These are phyloP conservation scores for Arbutus unedo DNA, from an alignment of 148 eudicot species.

Conservation along the genomic window DNA sequence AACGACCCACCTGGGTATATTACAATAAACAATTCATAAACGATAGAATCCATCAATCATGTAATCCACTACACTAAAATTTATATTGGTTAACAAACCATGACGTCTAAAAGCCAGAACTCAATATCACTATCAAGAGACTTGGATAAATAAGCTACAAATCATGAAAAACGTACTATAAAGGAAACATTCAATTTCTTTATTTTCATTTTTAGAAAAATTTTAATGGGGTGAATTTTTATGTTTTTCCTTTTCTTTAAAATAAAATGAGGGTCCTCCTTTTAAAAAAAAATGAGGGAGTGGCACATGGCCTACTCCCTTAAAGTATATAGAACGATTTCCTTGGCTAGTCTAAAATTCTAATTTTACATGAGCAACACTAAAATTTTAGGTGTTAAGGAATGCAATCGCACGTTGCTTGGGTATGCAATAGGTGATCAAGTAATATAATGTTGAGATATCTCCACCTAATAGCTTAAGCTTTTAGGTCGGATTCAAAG, in stretches of 20 bases:
- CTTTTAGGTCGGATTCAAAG: too few relatives aligned
- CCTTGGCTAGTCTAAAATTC: neutral
- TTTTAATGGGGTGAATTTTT: too few relatives aligned
- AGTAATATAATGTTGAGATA: too few relatives aligned
- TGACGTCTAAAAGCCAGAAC: slow-evolving; percentile 12
- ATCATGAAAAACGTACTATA: neutral
- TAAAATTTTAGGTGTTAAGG: neutral
- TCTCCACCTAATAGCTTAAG: too few relatives aligned
- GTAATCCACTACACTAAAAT: neutral
- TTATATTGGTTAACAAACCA: neutral
- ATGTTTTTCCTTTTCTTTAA: too few relatives aligned
- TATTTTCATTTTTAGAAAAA: neutral
- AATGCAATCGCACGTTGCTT: too few relatives aligned
- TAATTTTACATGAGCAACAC: neutral
- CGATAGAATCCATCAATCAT: neutral
- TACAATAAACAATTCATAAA: neutral
- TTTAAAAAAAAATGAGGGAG: too few relatives aligned
- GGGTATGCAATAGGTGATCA: too few relatives aligned
- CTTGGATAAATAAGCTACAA: neutral
- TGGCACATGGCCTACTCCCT: too few relatives aligned
- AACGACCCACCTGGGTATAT: neutral
- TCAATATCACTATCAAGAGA: neutral
- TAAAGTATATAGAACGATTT: neutral
- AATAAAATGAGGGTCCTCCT: too few relatives aligned
- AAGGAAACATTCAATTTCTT: neutral